Evolutionary conservation across 768 basidiomycete genomes (phyloP).

Genomic region (Trametes maxima): DNA sequence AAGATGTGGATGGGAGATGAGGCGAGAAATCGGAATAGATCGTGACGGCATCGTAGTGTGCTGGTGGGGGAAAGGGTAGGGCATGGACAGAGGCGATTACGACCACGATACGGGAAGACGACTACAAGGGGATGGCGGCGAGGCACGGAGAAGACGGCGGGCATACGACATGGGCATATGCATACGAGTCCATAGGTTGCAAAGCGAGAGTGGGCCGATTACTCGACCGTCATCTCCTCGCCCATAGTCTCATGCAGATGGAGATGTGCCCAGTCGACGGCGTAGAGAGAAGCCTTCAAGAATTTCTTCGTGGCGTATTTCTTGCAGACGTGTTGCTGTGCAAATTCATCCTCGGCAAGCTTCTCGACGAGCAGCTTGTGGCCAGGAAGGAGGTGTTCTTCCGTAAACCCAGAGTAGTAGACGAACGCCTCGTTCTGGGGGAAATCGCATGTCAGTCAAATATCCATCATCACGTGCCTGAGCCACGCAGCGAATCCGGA

Average conservation of each 20-base stretch:
- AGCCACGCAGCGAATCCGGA: conserved; percentile 18
- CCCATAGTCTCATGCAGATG: conserved; percentile 42
- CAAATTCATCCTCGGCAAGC: conserved; percentile 77
- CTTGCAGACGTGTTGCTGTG: conserved; percentile 86
- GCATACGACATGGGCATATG: conserved; percentile 24
- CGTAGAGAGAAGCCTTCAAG: conserved; percentile 85
- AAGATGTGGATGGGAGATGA: conserved; percentile 16
- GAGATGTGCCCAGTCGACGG: conserved; percentile 70
- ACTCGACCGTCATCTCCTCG: conserved; percentile 50
- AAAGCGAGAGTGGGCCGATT: conserved; percentile 26
- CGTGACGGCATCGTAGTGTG: conserved; percentile 20
- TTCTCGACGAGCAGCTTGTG: conserved; percentile 83
- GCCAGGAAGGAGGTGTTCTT: conserved; percentile 82
- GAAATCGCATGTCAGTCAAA: conserved; percentile 13
- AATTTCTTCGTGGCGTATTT: conserved; percentile 99
- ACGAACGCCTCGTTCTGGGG: conserved; percentile 86
- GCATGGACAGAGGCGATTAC: conserved; percentile 20
- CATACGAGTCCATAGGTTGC: conserved; percentile 17
- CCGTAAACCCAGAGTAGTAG: conserved; percentile 90
- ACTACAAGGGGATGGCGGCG: conserved; percentile 1
- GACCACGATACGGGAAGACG: conserved; percentile 4
- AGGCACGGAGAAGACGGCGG: background rate
- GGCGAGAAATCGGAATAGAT: conserved; percentile 22
- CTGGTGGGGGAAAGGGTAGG: background rate
- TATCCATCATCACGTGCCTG: conserved; percentile 24